Evolutionary conservation across 768 basidiomycete genomes (phyloP), one percentile per base, ranked within the genome.

Genomic region (Boletus sp.): DNA sequence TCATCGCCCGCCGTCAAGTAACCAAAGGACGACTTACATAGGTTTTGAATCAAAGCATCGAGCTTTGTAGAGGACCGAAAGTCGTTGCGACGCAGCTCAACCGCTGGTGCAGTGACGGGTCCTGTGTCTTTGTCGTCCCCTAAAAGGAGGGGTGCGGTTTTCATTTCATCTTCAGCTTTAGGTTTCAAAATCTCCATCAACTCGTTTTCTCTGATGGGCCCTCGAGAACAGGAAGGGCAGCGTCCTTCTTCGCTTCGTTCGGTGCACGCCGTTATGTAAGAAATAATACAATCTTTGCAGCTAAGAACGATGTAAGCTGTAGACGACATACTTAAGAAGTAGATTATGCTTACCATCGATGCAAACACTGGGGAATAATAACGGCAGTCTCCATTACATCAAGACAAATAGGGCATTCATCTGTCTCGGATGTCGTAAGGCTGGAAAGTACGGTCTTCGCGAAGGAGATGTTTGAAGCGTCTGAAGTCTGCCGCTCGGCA

Each of bases 61-160:
- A 98, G 77, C 72, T 98, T 98, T 1, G 95, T 97, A 9, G 92
- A 94, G 5, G 92, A 89, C 39, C 84, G 81, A 72, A 97, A 92
- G 72, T 95, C 85, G 61, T 93, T 93, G 62, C 85, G 83, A 11
- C 90, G 78, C 45, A 95, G 73, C 14, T 82, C 74, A 29, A 93
- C 76, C 15, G 70, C 74, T 12, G 81, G 73, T 37, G 74, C 63
- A 67, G 14, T 68, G 51, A 66, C 49, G 66, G 17, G 67, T 52
- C 62, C 59, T 5, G 59, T 35, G 10, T 57, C 63, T 20, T 56
- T 61, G 53, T 55, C 64, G 6, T 52, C 67, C 53, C 42, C 61
- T 30, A 54, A 51, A 50, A 14, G 30, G 37, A 35, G 18, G 8
- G 54, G 44, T 2, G 14, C 32, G 1, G 30, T 7, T 10, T 53